Conservation (phyloP, 371 early-diverging fungal genomes). For the Saksenaea oblongispora region DNA sequence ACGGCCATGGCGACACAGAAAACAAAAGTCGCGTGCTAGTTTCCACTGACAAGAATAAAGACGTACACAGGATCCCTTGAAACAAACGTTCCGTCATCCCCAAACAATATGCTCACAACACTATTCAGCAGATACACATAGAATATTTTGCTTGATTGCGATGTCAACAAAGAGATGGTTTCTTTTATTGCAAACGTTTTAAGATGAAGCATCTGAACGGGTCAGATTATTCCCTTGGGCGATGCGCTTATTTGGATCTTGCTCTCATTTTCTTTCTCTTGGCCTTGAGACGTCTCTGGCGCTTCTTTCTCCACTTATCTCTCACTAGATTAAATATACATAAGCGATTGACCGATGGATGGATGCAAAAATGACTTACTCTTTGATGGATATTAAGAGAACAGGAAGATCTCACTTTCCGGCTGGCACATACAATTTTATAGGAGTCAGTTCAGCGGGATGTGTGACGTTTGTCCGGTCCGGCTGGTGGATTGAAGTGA, state of each 20-base stretch:
- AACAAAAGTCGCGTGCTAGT: too few relatives aligned
- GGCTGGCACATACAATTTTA: not conserved
- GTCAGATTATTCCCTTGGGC: not conserved
- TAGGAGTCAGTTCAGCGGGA: too few relatives aligned
- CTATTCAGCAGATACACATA: too few relatives aligned
- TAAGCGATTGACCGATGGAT: conserved; percentile 1
- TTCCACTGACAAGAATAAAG: too few relatives aligned
- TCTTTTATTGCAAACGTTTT: conserved; percentile 1
- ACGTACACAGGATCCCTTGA: too few relatives aligned
- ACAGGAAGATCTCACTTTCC: not conserved
- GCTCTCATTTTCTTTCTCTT: conserved; percentile 46
- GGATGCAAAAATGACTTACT: conserved; percentile 22
- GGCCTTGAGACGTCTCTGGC: conserved; percentile 42
- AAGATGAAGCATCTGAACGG: not conserved
- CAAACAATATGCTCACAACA: too few relatives aligned
- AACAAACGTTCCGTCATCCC: too few relatives aligned
- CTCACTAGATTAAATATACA: conserved; percentile 27
- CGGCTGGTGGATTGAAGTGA: too few relatives aligned
- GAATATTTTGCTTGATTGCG: not conserved
- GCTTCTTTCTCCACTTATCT: conserved; percentile 44
- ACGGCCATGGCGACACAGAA: too few relatives aligned
- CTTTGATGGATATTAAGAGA: conserved; percentile 10
- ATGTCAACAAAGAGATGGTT: not conserved
- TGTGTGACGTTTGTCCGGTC: too few relatives aligned
- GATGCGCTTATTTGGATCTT: conserved; percentile 33